Base-by-base conservation (phyloP, 371 early-diverging fungal species). In the Mortierella sp. region DNA sequence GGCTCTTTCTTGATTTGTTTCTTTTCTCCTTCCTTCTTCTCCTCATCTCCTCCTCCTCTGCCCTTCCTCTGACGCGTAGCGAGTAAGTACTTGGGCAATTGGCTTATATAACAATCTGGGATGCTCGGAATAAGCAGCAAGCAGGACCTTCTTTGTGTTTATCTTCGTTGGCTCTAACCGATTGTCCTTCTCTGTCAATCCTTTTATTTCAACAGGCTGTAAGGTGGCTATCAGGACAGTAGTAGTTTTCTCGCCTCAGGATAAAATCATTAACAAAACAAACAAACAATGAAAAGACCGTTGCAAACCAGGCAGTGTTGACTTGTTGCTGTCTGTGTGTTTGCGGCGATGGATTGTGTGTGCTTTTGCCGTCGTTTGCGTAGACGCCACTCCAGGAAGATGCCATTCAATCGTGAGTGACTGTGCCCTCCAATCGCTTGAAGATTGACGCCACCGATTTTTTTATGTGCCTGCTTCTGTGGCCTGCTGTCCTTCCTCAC, bases 261-360 rank as follows among this genome's bases (percentile, higher is more conserved):
- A 67, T 67, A 67, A 67, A 67, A 67, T 6, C 67, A 67, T 67
- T 40, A 40, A 67, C 67, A 67, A 40, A 64, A 21, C 34, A 37
- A 37, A 1, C 26, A 69, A n/a, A 44, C 34, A 67, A 24, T 1
- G 10, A 37, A 21, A 43, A 61, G 64, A 61, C 64, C 64, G 31
- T 19, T 61, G 64, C 28, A 16, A 19, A 40, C 4, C 43, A 6
- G 6, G 6, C 43, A 40, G 43, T 61, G 31, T 28, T 34, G 8
- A 1, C 5, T 19, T 19, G 19, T 16, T 61, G 16, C 50, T 61
- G 34, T 16, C 0, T 16, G 8, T 34, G 19, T 61, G 19, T 57
- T 26, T 10, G 28, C 10, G 8, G 2, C 31, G 59, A n/a, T 61
- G 21, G 24, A 21, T 37, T 24, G 67, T 2, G 64, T 37, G 64